These are phyloP conservation scores for Penicillium sp. DNA, from an alignment of 2,329 filamentous ascomycete species.

Conservation along the genomic window DNA sequence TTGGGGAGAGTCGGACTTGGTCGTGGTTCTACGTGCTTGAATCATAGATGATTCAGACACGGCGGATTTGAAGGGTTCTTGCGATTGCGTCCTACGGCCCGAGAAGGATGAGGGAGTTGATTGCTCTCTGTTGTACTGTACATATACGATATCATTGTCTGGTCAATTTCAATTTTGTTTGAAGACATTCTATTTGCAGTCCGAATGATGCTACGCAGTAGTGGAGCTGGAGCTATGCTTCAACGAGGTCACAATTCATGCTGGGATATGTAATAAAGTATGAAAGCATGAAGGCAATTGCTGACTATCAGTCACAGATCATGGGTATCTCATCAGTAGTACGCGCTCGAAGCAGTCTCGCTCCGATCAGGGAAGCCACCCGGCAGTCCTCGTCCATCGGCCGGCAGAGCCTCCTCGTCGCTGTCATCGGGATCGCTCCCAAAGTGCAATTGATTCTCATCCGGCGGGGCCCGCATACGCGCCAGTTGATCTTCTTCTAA, in stretches of 20 bases:
- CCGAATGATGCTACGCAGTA: not conserved
- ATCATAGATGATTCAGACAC: not conserved
- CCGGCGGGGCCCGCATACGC: conserved; percentile 54
- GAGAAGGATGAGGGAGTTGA: conserved; percentile 11
- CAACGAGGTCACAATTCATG: not conserved
- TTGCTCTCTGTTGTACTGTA: conserved; percentile 23
- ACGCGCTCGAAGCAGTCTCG: conserved; percentile 29
- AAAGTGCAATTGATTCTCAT: conserved; percentile 36
- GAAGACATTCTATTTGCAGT: not conserved
- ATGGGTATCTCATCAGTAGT: conserved; percentile 27
- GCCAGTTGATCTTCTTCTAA: conserved; percentile 61
- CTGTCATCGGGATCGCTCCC: conserved; percentile 45
- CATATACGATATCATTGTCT: conserved; percentile 28
- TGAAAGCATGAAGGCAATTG: not conserved
- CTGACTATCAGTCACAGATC: not conserved
- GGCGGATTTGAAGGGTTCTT: not conserved
- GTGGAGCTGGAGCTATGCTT: not conserved
- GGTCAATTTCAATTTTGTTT: conserved; percentile 21
- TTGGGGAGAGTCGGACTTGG: not conserved
- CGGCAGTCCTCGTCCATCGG: conserved; percentile 21
- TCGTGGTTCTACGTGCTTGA: not conserved
- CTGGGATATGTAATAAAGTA: not conserved
- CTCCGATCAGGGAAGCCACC: conserved; percentile 35
- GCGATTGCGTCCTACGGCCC: not conserved
- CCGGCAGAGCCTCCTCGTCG: conserved; percentile 30